A percentile compares a stretch with the other conserved stretches of the same genome.
These are phyloP conservation scores for Clarireedia monteithiana DNA, from an alignment of 2,329 filamentous ascomycete genomes.

Conservation along the genomic window DNA sequence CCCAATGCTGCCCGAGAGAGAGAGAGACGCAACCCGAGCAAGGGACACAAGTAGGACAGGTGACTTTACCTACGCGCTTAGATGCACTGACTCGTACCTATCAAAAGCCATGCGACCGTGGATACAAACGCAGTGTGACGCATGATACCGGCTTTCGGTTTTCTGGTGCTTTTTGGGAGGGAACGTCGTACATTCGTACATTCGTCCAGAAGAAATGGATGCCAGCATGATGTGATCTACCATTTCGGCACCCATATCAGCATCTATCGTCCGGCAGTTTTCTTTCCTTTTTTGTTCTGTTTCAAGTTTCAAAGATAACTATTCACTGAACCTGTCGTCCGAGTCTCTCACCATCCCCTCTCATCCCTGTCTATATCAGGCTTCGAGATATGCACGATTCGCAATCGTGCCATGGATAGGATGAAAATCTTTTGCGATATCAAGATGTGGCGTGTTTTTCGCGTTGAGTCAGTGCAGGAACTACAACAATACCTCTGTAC, in stretches of 20 bases:
- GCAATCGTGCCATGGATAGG: background rate
- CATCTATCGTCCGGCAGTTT: background rate
- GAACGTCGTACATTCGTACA: constrained; percentile 3
- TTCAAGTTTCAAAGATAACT: background rate
- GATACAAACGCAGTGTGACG: constrained; percentile 9
- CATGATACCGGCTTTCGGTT: constrained; percentile 5
- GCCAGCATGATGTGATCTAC: background rate
- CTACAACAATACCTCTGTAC: background rate
- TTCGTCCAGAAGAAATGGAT: background rate
- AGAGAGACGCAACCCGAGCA: background rate
- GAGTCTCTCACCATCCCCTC: background rate
- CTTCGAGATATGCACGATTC: background rate
- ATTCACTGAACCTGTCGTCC: background rate
- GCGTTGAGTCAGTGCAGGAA: background rate
- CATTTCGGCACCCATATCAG: background rate
- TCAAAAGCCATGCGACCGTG: background rate
- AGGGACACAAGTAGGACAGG: background rate
- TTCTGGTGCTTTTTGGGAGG: background rate
- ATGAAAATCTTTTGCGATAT: background rate
- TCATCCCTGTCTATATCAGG: constrained; percentile 1
- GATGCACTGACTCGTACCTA: background rate
- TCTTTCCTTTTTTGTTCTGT: background rate
- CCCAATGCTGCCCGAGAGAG: background rate
- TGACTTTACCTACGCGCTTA: constrained; percentile 10
- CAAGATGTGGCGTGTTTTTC: background rate